phyloP scores from a whole-genome alignment of 164 flowering plant species.

The Piper betle region DNA sequence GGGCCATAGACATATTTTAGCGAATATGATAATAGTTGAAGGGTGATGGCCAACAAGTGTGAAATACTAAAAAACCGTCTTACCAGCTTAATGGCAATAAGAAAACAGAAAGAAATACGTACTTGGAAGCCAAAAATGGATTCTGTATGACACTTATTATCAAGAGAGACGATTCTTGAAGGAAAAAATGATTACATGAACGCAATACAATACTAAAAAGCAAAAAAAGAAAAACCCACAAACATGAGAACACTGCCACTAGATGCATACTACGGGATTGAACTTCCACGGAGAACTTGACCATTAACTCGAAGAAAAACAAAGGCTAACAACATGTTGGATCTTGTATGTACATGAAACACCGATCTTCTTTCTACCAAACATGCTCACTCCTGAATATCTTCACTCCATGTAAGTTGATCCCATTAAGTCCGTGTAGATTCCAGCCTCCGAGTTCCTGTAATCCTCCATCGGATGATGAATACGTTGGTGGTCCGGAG shows the following conservation, averaged over 20 bases:
- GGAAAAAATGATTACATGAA: not conserved
- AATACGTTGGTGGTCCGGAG: conserved; percentile 33
- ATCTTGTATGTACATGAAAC: not conserved
- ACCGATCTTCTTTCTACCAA: not conserved
- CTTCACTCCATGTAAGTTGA: not conserved
- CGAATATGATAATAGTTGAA: no score
- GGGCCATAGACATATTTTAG: no score
- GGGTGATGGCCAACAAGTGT: no score
- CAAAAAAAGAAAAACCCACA: not conserved
- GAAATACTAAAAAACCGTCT: not conserved
- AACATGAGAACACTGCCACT: not conserved
- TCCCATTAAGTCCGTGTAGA: conserved; percentile 61
- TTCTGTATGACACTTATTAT: not conserved
- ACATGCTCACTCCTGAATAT: not conserved
- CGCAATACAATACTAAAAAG: not conserved
- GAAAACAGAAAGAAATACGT: no score
- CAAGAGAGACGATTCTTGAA: not conserved
- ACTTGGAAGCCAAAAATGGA: no score
- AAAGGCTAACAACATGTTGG: conserved; percentile 1
- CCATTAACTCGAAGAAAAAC: not conserved
- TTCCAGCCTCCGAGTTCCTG: conserved; percentile 48
- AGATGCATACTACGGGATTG: not conserved
- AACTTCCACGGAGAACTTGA: not conserved
- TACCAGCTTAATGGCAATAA: not conserved
- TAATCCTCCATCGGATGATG: conserved; percentile 9